Evolutionary conservation across 495 filamentous ascomycete species (phyloP), one percentile per base, ranked within the genome.

Genomic region (Tuber magnatum): DNA sequence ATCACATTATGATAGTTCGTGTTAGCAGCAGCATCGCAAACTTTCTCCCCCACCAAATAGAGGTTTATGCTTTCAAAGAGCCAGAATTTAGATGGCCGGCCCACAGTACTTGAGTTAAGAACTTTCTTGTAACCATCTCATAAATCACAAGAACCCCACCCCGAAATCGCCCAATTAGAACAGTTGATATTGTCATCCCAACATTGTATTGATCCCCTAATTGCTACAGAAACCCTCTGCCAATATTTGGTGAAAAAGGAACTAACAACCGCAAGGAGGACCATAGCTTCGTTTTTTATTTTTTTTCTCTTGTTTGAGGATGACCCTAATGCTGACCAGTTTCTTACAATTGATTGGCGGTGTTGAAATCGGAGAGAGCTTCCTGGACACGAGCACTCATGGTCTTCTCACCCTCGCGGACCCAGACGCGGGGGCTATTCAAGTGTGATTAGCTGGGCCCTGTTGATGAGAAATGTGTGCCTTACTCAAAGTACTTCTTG

Each of bases 361-460:
- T 90, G 86, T 94, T 94, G 90, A 99, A 99, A 86, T 97, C 95
- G 77, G 90, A 86, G 73, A 99, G 89, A 48, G 90, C 93, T 82
- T 91, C 90, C 83, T 88, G 84, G 68, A 97, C 90, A 82, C 94
- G 91, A 78, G 88, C 87, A 80, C 87, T 89, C 94, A 97, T 98
- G 82, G 91, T 95, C 90, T 97, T 95, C 89, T 98, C 94, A 81
- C 94, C 94, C 87, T 96, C 93, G 76, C 94, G 92, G 69, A 98
- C 91, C 92, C 91, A 93, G 79, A 92, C 90, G 71, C 86, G 83
- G 35, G 85, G 86, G 77, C 77, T 84, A 80, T 61, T 72, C 77
- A 43, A 74, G 41, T 71, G 69, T 39, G 18, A 61, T 74, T 46
- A 65, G 51, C 48, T 48, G 20, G 20, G 28, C n/a, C 14, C 7